A percentile compares a stretch with the other conserved stretches of the same genome.
These are phyloP conservation scores for Fusarium humuli DNA, from an alignment of 2,329 filamentous ascomycete genomes.

Conservation along the genomic window DNA sequence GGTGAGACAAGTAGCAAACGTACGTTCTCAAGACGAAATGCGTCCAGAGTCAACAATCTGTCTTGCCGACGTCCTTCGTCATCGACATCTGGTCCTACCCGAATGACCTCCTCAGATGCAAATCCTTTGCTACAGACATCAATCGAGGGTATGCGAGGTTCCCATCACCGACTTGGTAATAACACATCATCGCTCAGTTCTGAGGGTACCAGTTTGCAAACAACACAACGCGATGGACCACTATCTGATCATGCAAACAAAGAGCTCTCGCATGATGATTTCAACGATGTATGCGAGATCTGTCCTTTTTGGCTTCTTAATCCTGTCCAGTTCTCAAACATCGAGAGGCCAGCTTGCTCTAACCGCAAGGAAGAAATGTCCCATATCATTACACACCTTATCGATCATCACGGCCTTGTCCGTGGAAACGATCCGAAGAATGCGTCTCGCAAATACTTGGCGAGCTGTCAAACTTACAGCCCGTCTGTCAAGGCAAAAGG, in stretches of 20 bases:
- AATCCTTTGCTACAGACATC: not conserved
- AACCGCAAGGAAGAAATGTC: constrained; percentile 36
- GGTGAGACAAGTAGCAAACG: constrained; percentile 20
- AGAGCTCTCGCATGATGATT: constrained; percentile 10
- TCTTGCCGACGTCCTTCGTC: not conserved
- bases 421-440: constrained; percentile 32
- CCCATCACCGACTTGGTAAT: not conserved
- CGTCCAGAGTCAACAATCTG: not conserved
- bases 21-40: constrained; percentile 12
- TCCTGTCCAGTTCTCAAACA: constrained; percentile 13
- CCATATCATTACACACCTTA: constrained; percentile 38
- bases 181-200: not conserved
- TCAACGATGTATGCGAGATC: constrained; percentile 16
- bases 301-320: constrained; percentile 31
- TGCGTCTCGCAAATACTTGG: constrained; percentile 28
- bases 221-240: not conserved
- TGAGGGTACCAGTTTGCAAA: not conserved
- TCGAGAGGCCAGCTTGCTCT: constrained; percentile 27
- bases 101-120: not conserved
- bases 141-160: not conserved
- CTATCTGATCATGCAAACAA: not conserved
- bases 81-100: not conserved
- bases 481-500: constrained; percentile 31
- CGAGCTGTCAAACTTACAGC: constrained; percentile 22
- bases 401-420: constrained; percentile 42